Base-by-base conservation (phyloP, 106 monocot species). In the Dendrobium catenatum region DNA sequence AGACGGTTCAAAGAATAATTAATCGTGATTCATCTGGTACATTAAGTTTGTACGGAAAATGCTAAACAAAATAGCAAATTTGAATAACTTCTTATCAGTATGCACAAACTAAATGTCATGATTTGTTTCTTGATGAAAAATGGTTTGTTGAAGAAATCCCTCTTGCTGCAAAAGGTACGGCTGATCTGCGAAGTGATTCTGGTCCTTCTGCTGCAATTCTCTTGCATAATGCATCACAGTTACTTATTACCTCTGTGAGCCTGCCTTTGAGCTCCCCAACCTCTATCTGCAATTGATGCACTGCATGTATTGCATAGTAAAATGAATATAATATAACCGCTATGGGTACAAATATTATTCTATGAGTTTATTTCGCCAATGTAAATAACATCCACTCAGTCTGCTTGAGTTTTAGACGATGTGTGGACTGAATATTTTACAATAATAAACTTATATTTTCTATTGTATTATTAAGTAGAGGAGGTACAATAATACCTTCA, bases 231-330 rank as follows among this genome's bases (percentile, higher is more conserved):
- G 95, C 94, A 84, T 98, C 93, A 59, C 94, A 98, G 75, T 95
- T 95, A 85, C 93, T 95, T 78, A 98, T 85, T 19, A 98, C 98
- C 84, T 98, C 94, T 75, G 94, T 98, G 26, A 98, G 86, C 80
- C 91, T 88, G 79, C 98, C 98, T 81, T 98, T 98, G 10, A 98
- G 89, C 80, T 94, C 91, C 7, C 97, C 94, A 77, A 95, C 97
- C 77, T 95, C 97, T n/a, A 98, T 76, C 78, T 94, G 85, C 55
- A 98, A 86, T 37, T 78, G 86, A 56, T 89, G 83, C 72, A 89
- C 97, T 98, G 92, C 85, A 72, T 84, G 42, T 22, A 6, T 76
- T 49, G 76, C 76, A 47, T 11, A 16, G 11, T 76, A 76, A 76
- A 6, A 24, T 76, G 6, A 74, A 42, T 13, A 44, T 20, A 22